Evolutionary conservation across 306 rosid species (phyloP), one percentile per base, ranked within the genome.

Genomic region (Myrica gale): DNA sequence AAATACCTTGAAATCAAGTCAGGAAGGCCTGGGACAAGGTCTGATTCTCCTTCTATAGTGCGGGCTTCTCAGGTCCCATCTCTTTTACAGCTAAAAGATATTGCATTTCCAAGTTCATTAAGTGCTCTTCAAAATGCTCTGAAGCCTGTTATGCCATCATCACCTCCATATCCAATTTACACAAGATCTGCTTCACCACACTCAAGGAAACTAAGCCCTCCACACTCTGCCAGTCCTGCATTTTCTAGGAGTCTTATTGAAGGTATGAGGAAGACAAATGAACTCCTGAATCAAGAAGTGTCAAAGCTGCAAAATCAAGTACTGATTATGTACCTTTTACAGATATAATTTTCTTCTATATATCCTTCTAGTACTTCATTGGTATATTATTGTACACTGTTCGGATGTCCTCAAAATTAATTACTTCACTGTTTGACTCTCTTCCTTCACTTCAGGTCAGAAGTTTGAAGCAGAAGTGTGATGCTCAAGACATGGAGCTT

Each of bases 201-300:
- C 76, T 42, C 92, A 68, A 88, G 87, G 81, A 87, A 84, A 82
- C 96, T 90, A 50, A 96, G 99, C 88, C 96, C 97, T 56, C 93
- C 97, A 9, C 91, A 90, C 12, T 84, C 89, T 70, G 39, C 73
- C 21, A 81, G 89, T 80, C 96, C 96, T 17, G 87, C 88, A 81
- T 90, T 90, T 78, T 96, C 98, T 26, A 90, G 82, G 87, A 88
- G 94, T 76, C 84, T 96, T 62, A 87, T 96, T 43, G 99, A 96
- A 37, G 88, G 83, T 82, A 87, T 96, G 47, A 92, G 73, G 89
- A 90, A 79, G 82, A 87, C 89, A 68, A 96, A 84, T 66, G 98
- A 87, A 69, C 70, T 78, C 58, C 37, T 96, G 82, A 88, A 69
- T 67, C 89, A 89, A 78, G 97, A 96, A 82, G 81, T 89, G 48